Base-by-base conservation (phyloP, 2,329 filamentous ascomycete species). In the Xylaria sp. region DNA sequence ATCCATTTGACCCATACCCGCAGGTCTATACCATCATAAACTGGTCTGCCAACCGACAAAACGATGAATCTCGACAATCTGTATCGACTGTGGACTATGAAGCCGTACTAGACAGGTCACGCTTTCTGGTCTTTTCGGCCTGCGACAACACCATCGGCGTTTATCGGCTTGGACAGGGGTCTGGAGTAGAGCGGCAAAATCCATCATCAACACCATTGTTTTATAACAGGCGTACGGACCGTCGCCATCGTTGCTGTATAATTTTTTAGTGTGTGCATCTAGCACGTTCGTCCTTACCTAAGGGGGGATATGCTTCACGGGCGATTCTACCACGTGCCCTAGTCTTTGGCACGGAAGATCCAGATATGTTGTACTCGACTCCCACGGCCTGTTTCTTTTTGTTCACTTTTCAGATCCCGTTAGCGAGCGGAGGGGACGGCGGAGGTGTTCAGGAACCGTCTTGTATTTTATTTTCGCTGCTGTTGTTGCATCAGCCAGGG, bases 111-210 rank as follows among this genome's bases (percentile, higher is more conserved):
- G 39, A 19, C 42, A n/a, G n/a, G 47, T 27, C 24, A 61, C 45
- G 21, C 11, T 60, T 55, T 36, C 45, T 36, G 62, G 55, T 64
- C 53, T 45, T 71, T 58, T 70, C 39, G 57, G 66, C 61, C 71
- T 70, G 57, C 68, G 64, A 67, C 58, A 69, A 51, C 58, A 62
- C 59, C 65, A 62, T 61, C 65, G 74, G 75, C 73, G 74, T 76
- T 73, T 58, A 67, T 27, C 47, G 73, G 72, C 61, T 75, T 75
- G 72, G 73, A 74, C 70, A 75, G 56, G 64, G 69, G 69, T 67
- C 71, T 71, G 67, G 74, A 73, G 68, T 71, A 69, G 60, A 72
- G 72, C 45, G 68, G 70, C 36, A 61, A 71, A 65, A 67, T 61
- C 55, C 61, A 66, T 67, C 68, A 57, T 73, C 55, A 62, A 59